phyloP scores from a whole-genome alignment of 169 alveolate genomes.

The Plasmodium gallinaceum region DNA sequence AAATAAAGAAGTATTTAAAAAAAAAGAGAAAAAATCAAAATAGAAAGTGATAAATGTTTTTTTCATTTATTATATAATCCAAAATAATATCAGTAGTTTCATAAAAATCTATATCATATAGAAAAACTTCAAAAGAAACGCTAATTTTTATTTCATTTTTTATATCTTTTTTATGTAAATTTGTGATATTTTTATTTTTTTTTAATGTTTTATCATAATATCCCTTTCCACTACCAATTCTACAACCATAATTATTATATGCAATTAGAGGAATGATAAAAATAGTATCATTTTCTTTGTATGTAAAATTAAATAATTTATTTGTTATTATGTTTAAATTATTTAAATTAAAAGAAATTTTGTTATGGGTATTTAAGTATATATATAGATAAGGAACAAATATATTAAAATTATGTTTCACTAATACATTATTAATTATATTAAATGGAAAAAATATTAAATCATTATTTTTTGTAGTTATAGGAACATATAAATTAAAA shows the following conservation, averaged over 20 bases:
- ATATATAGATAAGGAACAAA: constrained; percentile 45
- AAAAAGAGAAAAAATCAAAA: constrained; percentile 21
- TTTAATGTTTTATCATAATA: constrained; percentile 52
- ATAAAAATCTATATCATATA: constrained; percentile 43
- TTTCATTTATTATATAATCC: constrained; percentile 66
- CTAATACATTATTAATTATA: constrained; percentile 31
- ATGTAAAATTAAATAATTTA: constrained; percentile 23
- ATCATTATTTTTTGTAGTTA: constrained; percentile 28
- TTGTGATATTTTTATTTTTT: neutral
- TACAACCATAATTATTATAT: constrained; percentile 47
- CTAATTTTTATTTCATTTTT: constrained; percentile 26
- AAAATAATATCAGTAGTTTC: constrained; percentile 41
- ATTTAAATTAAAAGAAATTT: constrained; percentile 9
- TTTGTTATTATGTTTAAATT: constrained; percentile 19
- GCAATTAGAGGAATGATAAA: constrained; percentile 60
- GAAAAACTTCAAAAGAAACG: constrained; percentile 34
- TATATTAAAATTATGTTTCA: constrained; percentile 38
- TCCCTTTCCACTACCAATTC: constrained; percentile 73
- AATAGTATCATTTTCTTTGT: constrained; percentile 23
- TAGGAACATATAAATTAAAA: constrained; percentile 43
- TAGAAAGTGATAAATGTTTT: constrained; percentile 34
- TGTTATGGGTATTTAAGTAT: constrained; percentile 5
- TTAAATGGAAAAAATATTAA: constrained; percentile 60
- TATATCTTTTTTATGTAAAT: neutral
- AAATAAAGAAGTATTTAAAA: neutral